Conservation (phyloP, 2,329 filamentous ascomycete genomes). For the Basipetospora chlamydospora region DNA sequence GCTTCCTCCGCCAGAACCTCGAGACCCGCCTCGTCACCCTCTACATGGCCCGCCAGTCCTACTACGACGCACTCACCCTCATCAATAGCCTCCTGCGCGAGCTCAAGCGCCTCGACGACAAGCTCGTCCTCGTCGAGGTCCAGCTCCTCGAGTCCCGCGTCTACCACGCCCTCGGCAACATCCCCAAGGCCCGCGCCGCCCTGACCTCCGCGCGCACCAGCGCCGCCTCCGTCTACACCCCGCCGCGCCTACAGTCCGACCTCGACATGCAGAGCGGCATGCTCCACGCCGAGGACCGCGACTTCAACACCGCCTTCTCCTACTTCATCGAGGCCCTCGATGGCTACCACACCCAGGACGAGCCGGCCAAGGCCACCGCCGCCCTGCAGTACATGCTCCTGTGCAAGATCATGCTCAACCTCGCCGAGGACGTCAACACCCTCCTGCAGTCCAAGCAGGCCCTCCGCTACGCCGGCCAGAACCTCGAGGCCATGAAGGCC, state of each 20-base stretch:
- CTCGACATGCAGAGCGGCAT: constrained; percentile 99
- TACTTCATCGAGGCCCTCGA: constrained; percentile 99
- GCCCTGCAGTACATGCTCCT: constrained; percentile 98
- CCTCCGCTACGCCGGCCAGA: constrained; percentile 87
- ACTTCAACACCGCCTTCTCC: constrained; percentile 97
- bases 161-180: constrained; percentile 94
- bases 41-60: constrained; percentile 94
- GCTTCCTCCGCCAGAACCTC: constrained; percentile 94
- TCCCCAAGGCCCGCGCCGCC: constrained; percentile 87
- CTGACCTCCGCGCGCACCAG: constrained; percentile 88
- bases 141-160: constrained; percentile 93
- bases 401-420: constrained; percentile 99
- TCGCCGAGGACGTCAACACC: constrained; percentile 88
- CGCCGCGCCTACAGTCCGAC: constrained; percentile 84
- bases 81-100: constrained; percentile 95
- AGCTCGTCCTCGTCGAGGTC: constrained; percentile 93
- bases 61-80: constrained; percentile 90
- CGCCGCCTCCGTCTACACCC: constrained; percentile 93
- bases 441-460: constrained; percentile 95
- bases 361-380: constrained; percentile 78
- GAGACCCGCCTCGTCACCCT: constrained; percentile 88
- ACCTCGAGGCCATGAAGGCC: constrained; percentile 97
- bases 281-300: constrained; percentile 95
- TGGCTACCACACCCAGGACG: constrained; percentile 88
- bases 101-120: constrained; percentile 95